Evolutionary conservation across 768 basidiomycete genomes (phyloP).

Genomic region (Lactarius deliciosus): DNA sequence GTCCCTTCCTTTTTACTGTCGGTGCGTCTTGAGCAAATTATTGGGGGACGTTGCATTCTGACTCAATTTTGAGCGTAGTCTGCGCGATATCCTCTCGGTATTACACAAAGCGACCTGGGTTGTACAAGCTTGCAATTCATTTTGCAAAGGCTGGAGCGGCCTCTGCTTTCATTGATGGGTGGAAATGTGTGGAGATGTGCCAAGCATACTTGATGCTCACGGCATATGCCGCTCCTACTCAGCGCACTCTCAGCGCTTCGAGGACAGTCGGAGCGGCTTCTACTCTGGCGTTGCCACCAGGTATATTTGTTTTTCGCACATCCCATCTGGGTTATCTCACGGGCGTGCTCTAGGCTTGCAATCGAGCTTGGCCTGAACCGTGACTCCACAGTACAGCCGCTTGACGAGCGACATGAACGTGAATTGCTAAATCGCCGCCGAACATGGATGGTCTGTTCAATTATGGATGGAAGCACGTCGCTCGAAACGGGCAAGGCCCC

Average conservation of each 20-base stretch:
- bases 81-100: conserved; percentile 71
- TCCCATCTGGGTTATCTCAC: not conserved
- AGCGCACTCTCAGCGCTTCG: no score
- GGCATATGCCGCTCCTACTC: conserved; percentile 60
- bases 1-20: conserved; percentile 61
- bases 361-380: conserved; percentile 69
- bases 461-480: conserved; percentile 72
- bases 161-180: conserved; percentile 56
- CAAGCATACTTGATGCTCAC: conserved; percentile 74
- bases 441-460: conserved; percentile 75
- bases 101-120: conserved; percentile 52
- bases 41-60: not conserved
- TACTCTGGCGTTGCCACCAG: conserved; percentile 70
- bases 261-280: conserved; percentile 72
- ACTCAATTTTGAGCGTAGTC: conserved; percentile 40
- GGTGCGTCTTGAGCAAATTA: conserved; percentile 41
- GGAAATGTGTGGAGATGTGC: conserved; percentile 70
- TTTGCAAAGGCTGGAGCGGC: conserved; percentile 63
- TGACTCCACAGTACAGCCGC: conserved; percentile 41
- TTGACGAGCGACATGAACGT: conserved; percentile 55
- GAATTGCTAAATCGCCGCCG: conserved; percentile 70
- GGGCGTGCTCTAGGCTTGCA: conserved; percentile 51
- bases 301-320: conserved; percentile 35
- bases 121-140: conserved; percentile 58
- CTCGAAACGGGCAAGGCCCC: conserved; percentile 74